Conservation (phyloP, 1,139 yeast species). For the Debaryomyces udenii region DNA sequence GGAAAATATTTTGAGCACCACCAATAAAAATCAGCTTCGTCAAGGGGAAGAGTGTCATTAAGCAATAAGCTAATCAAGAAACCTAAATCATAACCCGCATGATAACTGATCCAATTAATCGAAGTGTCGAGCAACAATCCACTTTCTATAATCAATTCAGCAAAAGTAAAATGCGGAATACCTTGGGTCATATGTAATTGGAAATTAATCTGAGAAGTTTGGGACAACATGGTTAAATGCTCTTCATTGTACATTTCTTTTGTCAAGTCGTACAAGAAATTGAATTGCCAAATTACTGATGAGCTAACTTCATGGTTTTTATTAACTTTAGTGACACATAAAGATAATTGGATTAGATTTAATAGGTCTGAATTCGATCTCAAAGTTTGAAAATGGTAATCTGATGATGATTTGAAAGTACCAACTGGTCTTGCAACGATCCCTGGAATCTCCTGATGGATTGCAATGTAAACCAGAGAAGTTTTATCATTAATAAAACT, state of each 20-base stretch:
- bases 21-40: slow-evolving; percentile 76
- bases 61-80: slow-evolving; percentile 78
- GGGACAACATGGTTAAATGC: slow-evolving; percentile 65
- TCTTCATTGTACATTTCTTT: slow-evolving; percentile 85
- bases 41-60: slow-evolving; percentile 77
- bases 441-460: slow-evolving; percentile 93
- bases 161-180: slow-evolving; percentile 76
- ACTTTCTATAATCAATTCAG: slow-evolving; percentile 82
- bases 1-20: slow-evolving; percentile 80
- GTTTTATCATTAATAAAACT: slow-evolving; percentile 66
- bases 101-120: slow-evolving; percentile 89
- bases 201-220: slow-evolving; percentile 84
- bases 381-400: slow-evolving; percentile 94
- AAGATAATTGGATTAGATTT: slow-evolving; percentile 83
- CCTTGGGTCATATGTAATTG: slow-evolving; percentile 77
- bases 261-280: slow-evolving; percentile 76
- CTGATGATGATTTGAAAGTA: slow-evolving; percentile 85
- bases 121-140: slow-evolving; percentile 77
- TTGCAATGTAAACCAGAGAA: slow-evolving; percentile 62
- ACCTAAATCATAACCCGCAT: slow-evolving; percentile 94
- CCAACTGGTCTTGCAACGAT: slow-evolving; percentile 97
- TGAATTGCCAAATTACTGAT: slow-evolving; percentile 91
- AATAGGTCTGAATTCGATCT: slow-evolving; percentile 88
- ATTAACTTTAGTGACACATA: slow-evolving; percentile 73
- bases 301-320: slow-evolving; percentile 66